These are phyloP conservation scores for Ananas comosus DNA, from an alignment of 176 grass and related monocot species.

Conservation along the genomic window DNA sequence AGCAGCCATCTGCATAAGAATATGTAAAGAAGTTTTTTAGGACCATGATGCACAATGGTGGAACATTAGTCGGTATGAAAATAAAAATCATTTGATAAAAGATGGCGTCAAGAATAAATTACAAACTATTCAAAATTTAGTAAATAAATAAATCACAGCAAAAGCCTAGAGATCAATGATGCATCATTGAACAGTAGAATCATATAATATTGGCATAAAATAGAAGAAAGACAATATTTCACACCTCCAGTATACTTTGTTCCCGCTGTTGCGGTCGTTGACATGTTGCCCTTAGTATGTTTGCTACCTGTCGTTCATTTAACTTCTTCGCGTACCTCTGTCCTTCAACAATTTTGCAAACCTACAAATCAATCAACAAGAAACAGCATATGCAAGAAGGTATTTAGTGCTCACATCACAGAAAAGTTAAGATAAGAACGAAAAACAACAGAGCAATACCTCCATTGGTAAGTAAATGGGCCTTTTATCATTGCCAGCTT, in stretches of 20 bases:
- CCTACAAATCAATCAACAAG: conserved; percentile 26
- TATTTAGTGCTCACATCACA: neutral
- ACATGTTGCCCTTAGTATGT: conserved; percentile 45
- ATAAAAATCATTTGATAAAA: no score
- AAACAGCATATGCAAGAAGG: neutral
- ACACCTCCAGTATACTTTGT: conserved; percentile 38
- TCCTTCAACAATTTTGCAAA: conserved; percentile 54
- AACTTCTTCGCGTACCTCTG: conserved; percentile 56
- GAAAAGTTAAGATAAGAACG: neutral
- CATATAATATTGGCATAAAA: neutral
- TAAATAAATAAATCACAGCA: neutral
- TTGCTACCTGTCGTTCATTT: conserved; percentile 49
- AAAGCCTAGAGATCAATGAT: neutral
- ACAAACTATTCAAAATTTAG: conserved; percentile 2
- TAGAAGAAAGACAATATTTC: neutral
- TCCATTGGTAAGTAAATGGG: conserved; percentile 66
- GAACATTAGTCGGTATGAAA: neutral
- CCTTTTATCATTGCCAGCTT: conserved; percentile 48
- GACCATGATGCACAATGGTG: no score
- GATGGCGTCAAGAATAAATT: neutral
- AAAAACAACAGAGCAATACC: conserved; percentile 31
- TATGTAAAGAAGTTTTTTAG: neutral
- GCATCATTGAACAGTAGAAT: neutral
- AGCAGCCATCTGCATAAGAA: conserved; percentile 34
- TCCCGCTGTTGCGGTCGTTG: conserved; percentile 44